phyloP scores from a whole-genome alignment of 2,329 filamentous ascomycete genomes.

The Cladophialophora chaetospira region DNA sequence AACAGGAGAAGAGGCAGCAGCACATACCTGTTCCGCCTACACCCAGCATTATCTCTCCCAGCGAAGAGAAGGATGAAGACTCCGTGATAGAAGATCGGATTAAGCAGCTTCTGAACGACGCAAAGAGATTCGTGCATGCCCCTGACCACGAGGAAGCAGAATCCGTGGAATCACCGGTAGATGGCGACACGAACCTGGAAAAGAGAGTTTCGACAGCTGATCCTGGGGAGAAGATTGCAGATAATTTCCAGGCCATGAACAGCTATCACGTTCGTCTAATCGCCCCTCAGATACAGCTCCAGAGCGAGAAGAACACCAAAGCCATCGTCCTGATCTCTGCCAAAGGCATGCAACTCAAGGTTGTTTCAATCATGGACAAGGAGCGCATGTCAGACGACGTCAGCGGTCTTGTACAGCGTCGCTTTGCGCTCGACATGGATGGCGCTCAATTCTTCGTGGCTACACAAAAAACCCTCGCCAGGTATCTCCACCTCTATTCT shows the following conservation, averaged over 20 bases:
- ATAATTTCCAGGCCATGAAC: slow-evolving; percentile 87
- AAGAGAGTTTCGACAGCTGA: slow-evolving; percentile 44
- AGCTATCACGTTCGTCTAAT: slow-evolving; percentile 94
- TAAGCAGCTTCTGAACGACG: slow-evolving; percentile 80
- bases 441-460: slow-evolving; percentile 98
- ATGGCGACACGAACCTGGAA: slow-evolving; percentile 42
- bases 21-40: slow-evolving; percentile 18
- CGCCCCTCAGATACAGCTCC: slow-evolving; percentile 94
- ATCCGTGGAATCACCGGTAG: slow-evolving; percentile 24
- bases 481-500: slow-evolving; percentile 88
- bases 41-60: slow-evolving; percentile 37
- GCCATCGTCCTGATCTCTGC: slow-evolving; percentile 95
- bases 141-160: slow-evolving; percentile 56
- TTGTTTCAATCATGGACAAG: slow-evolving; percentile 98
- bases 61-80: slow-evolving; percentile 58
- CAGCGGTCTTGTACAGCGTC: slow-evolving; percentile 89
- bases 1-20: slow-evolving; percentile 27
- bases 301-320: slow-evolving; percentile 97
- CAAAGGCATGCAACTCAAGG: slow-evolving; percentile 97
- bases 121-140: slow-evolving; percentile 75
- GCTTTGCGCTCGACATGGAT: slow-evolving; percentile 94
- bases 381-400: slow-evolving; percentile 88
- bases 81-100: slow-evolving; percentile 80
- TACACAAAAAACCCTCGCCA: slow-evolving; percentile 86
- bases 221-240: slow-evolving; percentile 73